These are phyloP conservation scores for Naganishia liquefaciens DNA, from an alignment of 1,284 basidiomycete genomes.

Conservation along the genomic window DNA sequence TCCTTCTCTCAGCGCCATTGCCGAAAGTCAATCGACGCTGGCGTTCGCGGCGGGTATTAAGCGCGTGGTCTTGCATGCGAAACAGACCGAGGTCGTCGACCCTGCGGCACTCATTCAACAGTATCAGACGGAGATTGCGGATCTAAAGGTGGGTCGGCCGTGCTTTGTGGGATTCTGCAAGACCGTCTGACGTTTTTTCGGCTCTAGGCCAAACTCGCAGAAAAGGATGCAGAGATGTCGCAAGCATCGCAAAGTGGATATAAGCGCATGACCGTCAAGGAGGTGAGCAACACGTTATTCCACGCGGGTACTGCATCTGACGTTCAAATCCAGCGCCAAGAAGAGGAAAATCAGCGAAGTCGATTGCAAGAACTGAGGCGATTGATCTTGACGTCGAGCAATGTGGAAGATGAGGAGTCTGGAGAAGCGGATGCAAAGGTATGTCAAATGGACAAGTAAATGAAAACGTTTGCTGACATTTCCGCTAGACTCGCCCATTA, in stretches of 20 bases:
- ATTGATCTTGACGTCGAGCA: conserved; percentile 80
- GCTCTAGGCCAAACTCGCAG: conserved; percentile 44
- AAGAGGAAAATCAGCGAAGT: conserved; percentile 73
- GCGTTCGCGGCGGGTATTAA: conserved; percentile 69
- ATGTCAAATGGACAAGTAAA: not conserved
- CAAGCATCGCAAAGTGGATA: conserved; percentile 58
- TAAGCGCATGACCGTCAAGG: conserved; percentile 65
- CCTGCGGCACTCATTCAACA: conserved; percentile 83
- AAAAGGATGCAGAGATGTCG: conserved; percentile 43
- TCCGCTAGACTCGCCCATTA: conserved; percentile 63
- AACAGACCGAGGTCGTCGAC: conserved; percentile 89
- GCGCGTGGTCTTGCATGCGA: conserved; percentile 69
- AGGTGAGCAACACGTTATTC: conserved; percentile 57
- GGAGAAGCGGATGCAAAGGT: conserved; percentile 25
- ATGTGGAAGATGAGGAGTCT: conserved; percentile 64
- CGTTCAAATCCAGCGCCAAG: conserved; percentile 35
- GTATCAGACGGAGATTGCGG: conserved; percentile 86
- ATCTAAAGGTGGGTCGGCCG: conserved; percentile 56
- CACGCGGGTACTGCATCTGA: conserved; percentile 10
- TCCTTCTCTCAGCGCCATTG: conserved; percentile 67
- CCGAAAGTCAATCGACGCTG: conserved; percentile 79
- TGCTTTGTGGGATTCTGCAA: conserved; percentile 2
- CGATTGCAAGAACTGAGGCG: conserved; percentile 82
- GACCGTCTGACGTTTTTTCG: not conserved
- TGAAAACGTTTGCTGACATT: too few species aligned